Base-by-base conservation (phyloP, 805 yeast species). In the Tetrapisispora nanseiensis region DNA sequence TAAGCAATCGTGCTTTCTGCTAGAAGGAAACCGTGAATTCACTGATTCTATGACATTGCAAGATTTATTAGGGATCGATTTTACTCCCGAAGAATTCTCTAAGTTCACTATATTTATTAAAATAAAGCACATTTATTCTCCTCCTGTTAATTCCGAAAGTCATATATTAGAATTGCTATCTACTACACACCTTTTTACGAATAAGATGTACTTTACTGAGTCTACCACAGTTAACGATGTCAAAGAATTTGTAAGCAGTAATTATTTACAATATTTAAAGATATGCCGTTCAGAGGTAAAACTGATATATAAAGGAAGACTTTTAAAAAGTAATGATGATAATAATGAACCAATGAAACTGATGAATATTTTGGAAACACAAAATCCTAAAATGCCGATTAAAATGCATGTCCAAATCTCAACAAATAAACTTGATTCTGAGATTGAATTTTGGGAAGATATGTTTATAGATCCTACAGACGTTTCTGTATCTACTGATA, bases 21-120 rank as follows among this genome's bases (percentile, higher is more conserved):
- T 55, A n/a, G 33, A 44, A n/a, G 46, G 46, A 16, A 50, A 43
- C n/a, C 39, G 45, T 29, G 37, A 42, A 42, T 43, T 12, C 45
- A 47, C 31, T 19, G 50, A 4, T 46, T 50, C 33, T 45, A 56
- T 19, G 56, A 52, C 62, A 2, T 33, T 67, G 2, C 40, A 51
- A 2, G 57, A 64, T 9, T 32, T 61, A 1, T 33, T 67, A n/a
- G 51, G 58, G 1, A 43, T 63, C n/a, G 70, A 66, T 48, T 57
- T 60, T 22, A 55, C 62, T 0, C 71, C 71, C 2, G 45, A 50
- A 5, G 56, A 55, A 10, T 47, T 46, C 3, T 37, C 59, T 20
- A 52, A 51, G 34, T 52, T 66, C 41, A 56, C 60, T 12, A 51
- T 61, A 1, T 51, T 57, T 51, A 55, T 59, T 42, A 47, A 47